Conservation (phyloP, 495 filamentous ascomycete species). For the Xylaria intraflava region DNA sequence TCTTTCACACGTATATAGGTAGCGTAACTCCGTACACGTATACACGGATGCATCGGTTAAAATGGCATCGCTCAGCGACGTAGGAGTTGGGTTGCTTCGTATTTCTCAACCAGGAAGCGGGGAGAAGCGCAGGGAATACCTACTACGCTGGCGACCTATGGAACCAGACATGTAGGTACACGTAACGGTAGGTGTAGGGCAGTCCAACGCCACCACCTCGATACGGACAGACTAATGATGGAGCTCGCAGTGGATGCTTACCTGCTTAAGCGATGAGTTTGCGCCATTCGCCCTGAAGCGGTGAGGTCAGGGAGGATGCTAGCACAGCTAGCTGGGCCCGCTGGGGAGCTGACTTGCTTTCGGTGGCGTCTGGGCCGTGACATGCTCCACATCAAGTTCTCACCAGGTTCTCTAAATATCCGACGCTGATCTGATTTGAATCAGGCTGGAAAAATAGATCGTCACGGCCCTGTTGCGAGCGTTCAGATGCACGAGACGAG, state of each 20-base stretch:
- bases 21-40: neutral
- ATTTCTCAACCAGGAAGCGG: neutral
- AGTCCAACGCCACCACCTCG: neutral
- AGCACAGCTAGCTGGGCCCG: neutral
- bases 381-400: neutral
- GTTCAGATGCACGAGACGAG: neutral
- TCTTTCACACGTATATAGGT: neutral
- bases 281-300: neutral
- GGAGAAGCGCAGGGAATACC: neutral
- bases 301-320: neutral
- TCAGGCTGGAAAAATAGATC: neutral
- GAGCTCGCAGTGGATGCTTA: neutral
- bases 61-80: constrained; percentile 8
- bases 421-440: constrained; percentile 5
- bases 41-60: neutral
- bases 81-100: neutral
- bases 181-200: neutral
- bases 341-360: neutral
- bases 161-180: neutral
- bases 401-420: neutral
- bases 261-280: neutral
- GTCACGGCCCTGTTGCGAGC: neutral
- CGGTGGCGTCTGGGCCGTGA: neutral
- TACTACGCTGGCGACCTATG: neutral
- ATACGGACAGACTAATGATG: neutral